Evolutionary conservation across 2,329 filamentous ascomycete species (phyloP), one percentile per base, ranked within the genome.

Genomic region (Ophiocordyceps unilateralis): DNA sequence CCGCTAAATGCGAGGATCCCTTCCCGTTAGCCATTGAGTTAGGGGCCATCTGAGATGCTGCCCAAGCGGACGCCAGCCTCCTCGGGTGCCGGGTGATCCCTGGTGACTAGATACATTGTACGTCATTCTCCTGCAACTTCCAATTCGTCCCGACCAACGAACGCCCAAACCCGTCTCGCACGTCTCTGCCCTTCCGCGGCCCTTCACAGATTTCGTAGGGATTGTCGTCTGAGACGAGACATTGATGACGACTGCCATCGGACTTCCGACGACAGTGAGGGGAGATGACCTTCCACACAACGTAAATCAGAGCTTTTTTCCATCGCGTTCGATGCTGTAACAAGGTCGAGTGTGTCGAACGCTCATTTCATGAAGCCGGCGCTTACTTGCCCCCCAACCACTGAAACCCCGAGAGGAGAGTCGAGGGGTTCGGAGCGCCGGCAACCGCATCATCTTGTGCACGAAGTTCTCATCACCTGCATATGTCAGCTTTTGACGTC

Each of bases 401-500:
- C 91, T 95, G 86, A 62, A 83, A 87, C 88, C 83, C 78, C 68
- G 66, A 73, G 67, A 78, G 81, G 82, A 95, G 88, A 89, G 85
- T 83, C 15, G 68, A 67, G 68, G 68, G 72, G 68, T 69, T 71
- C 68, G 71, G 67, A 65, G 67, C 72, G 66, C 69, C 72, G 69
- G 72, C 54, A 83, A 73, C 71, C 63, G 61, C 70, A 71, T 96
- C 91, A 93, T 85, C 78, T 78, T 69, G 65, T 78, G 81, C 91
- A 96, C 89, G 78, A 84, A 77, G 84, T 84, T 94, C 93, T 98
- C 91, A 96, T 98, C 89, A 96, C 93, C 87, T 95, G 57, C 3
- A 45, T 41, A 41, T 51, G 52, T 43, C 11, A 22, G 54, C 66
- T 56, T 14, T 34, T 3, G 15, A n/a, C 15, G 9, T 6, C 15